Evolutionary conservation across 441 rosid species (phyloP).

Genomic region (Omphalea diandra): DNA sequence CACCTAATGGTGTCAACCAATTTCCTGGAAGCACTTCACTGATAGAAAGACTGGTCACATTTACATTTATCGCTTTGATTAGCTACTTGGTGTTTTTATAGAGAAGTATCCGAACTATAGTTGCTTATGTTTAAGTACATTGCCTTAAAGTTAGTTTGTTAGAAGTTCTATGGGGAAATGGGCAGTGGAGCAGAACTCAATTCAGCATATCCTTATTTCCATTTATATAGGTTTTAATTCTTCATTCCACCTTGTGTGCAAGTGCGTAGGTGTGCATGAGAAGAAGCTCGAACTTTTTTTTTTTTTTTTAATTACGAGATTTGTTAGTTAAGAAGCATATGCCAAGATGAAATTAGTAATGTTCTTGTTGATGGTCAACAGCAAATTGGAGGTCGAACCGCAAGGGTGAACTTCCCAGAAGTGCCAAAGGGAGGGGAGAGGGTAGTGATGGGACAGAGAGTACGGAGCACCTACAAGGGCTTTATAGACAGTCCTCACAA

Average conservation of each 20-base stretch:
- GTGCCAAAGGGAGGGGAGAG: constrained; percentile 91
- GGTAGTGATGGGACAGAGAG: constrained; percentile 57
- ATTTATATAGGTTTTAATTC: background rate
- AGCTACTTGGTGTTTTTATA: background rate
- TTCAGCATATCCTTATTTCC: background rate
- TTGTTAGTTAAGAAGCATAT: background rate
- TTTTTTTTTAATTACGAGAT: background rate
- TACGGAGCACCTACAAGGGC: constrained; percentile 44
- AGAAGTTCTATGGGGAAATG: background rate
- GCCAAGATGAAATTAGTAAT: background rate
- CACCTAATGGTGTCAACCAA: background rate
- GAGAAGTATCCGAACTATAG: background rate
- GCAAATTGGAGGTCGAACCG: constrained; percentile 83
- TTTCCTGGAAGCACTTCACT: background rate
- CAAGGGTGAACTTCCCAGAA: constrained; percentile 86
- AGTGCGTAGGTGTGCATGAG: background rate
- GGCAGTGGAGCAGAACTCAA: background rate
- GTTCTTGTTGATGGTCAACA: constrained; percentile 23
- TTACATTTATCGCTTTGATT: background rate
- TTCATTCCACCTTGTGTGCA: background rate
- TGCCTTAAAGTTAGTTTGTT: background rate
- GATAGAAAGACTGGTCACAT: background rate
- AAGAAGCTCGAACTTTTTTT: background rate
- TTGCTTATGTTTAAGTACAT: background rate
- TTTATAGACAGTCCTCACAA: constrained; percentile 77